Base-by-base conservation (phyloP, 768 basidiomycete genomes). In the Trametes cingulata region DNA sequence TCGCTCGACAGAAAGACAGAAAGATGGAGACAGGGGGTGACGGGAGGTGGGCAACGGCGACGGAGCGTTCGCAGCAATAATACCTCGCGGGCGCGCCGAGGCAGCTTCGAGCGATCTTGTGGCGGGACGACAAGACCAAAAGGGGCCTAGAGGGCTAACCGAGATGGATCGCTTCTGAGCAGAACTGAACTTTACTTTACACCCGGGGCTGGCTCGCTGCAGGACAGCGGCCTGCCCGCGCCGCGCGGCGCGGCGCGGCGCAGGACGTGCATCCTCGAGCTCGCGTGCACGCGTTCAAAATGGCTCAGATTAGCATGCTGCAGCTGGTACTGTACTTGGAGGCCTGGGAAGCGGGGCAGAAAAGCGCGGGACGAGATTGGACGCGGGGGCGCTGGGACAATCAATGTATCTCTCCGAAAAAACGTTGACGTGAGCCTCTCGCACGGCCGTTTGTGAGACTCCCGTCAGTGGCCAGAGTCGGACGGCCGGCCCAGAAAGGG, bases 311-410 rank as follows among this genome's bases (percentile, higher is more conserved):
- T 24, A 4, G 22, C 19, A 22, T 1, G 20, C 3, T 20, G 6
- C 10, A 10, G 20, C 43, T 33, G n/a, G 19, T 10, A 45, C 20
- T 24, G 43, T 45, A 9, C 6, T 22, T 15, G 52, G 12, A 3
- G 19, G 42, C 45, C 42, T 56, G 54, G 33, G 54, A 56, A 56
- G 20, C 3, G 13, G 33, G 27, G 27, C 14, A 35, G 39, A 35
- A 57, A 57, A 25, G 56, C 39, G 56, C 56, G 40, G 37, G 37
- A 20, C 9, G 27, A 24, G 56, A 57, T 57, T 57, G 56, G 56
- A 41, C 56, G 47, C 47, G 17, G 22, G 12, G 27, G 10, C 10
- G 6, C 37, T 33, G 47, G 46, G 24, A 17, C 47, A 41, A 50
- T 48, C 47, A 41, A 50, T 48, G 40, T 29, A 56, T 50, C 47